These are phyloP conservation scores for Penicillium longicatenatum DNA, from an alignment of 495 filamentous ascomycete genomes.

Conservation along the genomic window DNA sequence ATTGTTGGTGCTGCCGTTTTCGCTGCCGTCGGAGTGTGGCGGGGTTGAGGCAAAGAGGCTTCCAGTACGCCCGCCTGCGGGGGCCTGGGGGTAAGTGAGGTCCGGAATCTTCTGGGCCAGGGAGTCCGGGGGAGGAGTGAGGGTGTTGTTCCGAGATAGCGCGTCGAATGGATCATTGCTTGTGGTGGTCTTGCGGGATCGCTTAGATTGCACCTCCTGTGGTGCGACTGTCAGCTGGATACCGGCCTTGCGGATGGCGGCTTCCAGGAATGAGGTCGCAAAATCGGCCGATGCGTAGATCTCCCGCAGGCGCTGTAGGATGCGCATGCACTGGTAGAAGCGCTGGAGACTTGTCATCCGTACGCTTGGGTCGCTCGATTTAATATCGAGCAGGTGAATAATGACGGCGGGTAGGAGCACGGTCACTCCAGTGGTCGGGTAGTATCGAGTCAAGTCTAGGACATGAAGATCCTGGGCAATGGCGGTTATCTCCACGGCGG, in stretches of 20 bases:
- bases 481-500: slow-evolving; percentile 76
- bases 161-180: slow-evolving; percentile 24
- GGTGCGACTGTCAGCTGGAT: slow-evolving; percentile 55
- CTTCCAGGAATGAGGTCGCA: slow-evolving; percentile 80
- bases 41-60: slow-evolving; percentile 45
- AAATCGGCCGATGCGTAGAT: slow-evolving; percentile 88
- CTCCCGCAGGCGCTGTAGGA: slow-evolving; percentile 76
- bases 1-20: slow-evolving; percentile 48
- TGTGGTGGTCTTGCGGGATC: slow-evolving; percentile 10
- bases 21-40: slow-evolving; percentile 47
- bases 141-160: slow-evolving; percentile 32
- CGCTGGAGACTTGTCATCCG: slow-evolving; percentile 69
- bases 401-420: slow-evolving; percentile 89
- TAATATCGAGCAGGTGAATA: slow-evolving; percentile 88
- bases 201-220: slow-evolving; percentile 38
- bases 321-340: slow-evolving; percentile 84
- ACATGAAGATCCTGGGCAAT: slow-evolving; percentile 73
- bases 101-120: slow-evolving; percentile 47
- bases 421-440: slow-evolving; percentile 86
- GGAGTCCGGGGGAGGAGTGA: slow-evolving; percentile 50
- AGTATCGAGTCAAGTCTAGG: slow-evolving; percentile 69
- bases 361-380: slow-evolving; percentile 67
- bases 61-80: slow-evolving; percentile 19
- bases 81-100: slow-evolving; percentile 41
- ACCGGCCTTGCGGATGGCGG: slow-evolving; percentile 77